A percentile compares a stretch with the other conserved stretches of the same genome.
Evolutionary conservation across 1,284 basidiomycete genomes (phyloP).

Genomic region (Trichosporon asahii): DNA sequence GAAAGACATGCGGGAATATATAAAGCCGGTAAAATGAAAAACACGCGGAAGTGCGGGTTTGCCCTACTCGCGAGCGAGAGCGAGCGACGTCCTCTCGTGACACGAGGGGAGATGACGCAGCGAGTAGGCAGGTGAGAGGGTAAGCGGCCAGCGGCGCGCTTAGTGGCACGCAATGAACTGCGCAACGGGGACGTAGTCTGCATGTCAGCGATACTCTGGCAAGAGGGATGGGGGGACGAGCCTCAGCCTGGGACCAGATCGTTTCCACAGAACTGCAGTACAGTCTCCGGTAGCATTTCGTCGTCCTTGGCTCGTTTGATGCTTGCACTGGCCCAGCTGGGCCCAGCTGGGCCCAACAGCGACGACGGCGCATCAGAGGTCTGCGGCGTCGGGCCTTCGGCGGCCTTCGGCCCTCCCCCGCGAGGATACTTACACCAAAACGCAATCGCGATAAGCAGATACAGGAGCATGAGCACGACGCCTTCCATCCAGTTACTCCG

Average conservation of each 20-base stretch:
- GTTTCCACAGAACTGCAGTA: background rate
- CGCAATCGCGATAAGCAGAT: conserved; percentile 50
- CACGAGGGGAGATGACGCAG: no score
- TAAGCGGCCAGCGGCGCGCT: background rate
- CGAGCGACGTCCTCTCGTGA: no score
- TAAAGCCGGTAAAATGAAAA: background rate
- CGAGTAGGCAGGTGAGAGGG: no score
- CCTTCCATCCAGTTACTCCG: conserved; percentile 55
- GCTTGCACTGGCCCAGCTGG: no score
- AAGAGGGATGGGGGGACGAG: background rate
- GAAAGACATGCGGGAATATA: background rate
- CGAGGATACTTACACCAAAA: conserved; percentile 37
- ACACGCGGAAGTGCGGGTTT: background rate
- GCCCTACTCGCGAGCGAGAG: no score
- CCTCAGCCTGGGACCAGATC: background rate
- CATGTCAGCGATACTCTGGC: background rate
- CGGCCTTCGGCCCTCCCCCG: no score
- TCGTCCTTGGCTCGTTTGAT: background rate
- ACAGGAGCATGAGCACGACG: conserved; percentile 57
- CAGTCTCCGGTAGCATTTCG: background rate
- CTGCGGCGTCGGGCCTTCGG: no score
- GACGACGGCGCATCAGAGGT: no score
- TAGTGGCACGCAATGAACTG: background rate
- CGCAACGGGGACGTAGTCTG: conserved; percentile 6
- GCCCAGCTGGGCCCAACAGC: no score